Evolutionary conservation across 2,329 filamentous ascomycete genomes (phyloP).

Genomic region (Colletotrichum graminicola): DNA sequence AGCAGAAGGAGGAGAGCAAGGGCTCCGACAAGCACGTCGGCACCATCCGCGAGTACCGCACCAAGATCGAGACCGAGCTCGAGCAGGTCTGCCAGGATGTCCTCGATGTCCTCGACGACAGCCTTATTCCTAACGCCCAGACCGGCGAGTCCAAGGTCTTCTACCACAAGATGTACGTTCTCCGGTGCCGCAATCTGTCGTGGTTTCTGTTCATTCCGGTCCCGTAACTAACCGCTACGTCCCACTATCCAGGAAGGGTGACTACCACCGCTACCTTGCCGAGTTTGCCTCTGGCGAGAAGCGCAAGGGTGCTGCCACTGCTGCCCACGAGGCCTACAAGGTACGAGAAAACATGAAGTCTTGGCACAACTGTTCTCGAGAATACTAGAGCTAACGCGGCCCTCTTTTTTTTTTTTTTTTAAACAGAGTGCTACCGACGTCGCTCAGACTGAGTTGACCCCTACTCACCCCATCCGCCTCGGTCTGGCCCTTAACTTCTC

Average conservation of each 20-base stretch:
- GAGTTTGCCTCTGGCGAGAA: conserved; percentile 95
- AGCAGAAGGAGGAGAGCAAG: conserved; percentile 99
- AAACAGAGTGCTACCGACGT: conserved; percentile 93
- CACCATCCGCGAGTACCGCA: conserved; percentile 96
- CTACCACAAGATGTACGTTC: conserved; percentile 98
- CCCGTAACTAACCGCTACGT: conserved; percentile 35
- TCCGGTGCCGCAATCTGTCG: conserved; percentile 28
- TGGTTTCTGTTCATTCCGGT: conserved; percentile 2
- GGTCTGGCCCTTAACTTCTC: conserved; percentile 99
- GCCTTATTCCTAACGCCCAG: conserved; percentile 94
- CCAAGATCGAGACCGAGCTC: conserved; percentile 98
- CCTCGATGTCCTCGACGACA: conserved; percentile 92
- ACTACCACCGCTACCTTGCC: conserved; percentile 95
- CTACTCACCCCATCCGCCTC: conserved; percentile 97
- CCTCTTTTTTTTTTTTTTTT: background rate
- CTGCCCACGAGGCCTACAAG: conserved; percentile 97
- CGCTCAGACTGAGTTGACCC: conserved; percentile 96
- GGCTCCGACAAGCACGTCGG: conserved; percentile 93
- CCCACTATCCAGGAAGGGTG: conserved; percentile 81
- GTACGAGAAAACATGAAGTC: conserved; percentile 61
- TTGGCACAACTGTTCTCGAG: background rate
- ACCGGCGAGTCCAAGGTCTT: conserved; percentile 99
- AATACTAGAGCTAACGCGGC: conserved; percentile 10
- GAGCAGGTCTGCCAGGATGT: conserved; percentile 99
- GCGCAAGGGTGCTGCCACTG: conserved; percentile 88